Evolutionary conservation across 345 rosid species (phyloP), one percentile per base, ranked within the genome.

Genomic region (Mallotus nudiflorus): DNA sequence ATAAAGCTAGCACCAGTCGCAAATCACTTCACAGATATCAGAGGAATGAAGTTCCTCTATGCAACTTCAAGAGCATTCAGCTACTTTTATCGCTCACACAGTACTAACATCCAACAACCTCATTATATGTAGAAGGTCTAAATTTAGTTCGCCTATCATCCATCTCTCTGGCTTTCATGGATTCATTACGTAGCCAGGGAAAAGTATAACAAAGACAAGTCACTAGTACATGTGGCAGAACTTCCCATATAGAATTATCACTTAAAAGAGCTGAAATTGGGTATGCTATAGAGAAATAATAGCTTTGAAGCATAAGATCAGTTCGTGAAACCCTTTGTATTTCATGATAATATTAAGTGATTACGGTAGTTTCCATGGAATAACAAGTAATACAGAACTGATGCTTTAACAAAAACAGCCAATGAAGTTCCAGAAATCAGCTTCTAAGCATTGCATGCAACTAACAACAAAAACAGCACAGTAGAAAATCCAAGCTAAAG

Each of bases 351-450:
- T 67, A 53, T 22, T 42, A 53, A 39, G 61, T 22, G 62, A 18
- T 27, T 9, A 29, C 10, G 6, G 5, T 58, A 35, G 6, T 8
- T 39, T 28, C 10, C 15, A 22, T 53, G 14, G 31, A 28, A 22
- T 12, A 18, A 53, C 9, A 24, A 52, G 20, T 9, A 52, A 52
- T 6, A 52, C 9, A 14, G 19, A 49, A 39, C 42, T 4, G 6
- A 39, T 8, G 13, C 7, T 9, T 4, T 4, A 0, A 0, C 16
- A 14, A 50, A 33, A 10, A 31, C 45, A 31, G 45, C 31, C 28
- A 55, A 55, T 53, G 42, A 67, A 27, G 28, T 40, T 67, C 50
- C 8, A 66, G 57, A 66, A 39, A 29, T 66, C 9, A 50, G 18
- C 33, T 19, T 25, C 55, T 22, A 62, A 24, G 16, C 6, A 62